phyloP scores from a whole-genome alignment of 805 yeast species.

The Wickerhamiella domercqiae region DNA sequence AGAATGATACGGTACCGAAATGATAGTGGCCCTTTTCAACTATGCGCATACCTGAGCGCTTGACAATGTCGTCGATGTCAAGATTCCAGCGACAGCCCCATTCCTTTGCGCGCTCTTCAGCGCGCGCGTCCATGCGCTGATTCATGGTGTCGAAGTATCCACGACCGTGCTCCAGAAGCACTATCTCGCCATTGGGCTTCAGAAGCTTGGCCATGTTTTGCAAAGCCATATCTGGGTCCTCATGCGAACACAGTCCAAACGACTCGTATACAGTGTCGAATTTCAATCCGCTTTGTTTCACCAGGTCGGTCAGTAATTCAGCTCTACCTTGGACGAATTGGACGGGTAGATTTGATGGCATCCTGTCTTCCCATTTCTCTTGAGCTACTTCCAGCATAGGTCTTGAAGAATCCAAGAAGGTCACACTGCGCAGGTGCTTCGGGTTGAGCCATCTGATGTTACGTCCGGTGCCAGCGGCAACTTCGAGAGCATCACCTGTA shows the following conservation, averaged over 20 bases:
- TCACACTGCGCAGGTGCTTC: conserved; percentile 48
- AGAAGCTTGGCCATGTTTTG: conserved; percentile 55
- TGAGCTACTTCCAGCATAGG: conserved; percentile 75
- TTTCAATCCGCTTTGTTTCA: conserved; percentile 30
- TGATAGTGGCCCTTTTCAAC: conserved; percentile 70
- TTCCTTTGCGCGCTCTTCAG: conserved; percentile 64
- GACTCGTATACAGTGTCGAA: conserved; percentile 91
- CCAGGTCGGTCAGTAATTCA: conserved; percentile 54
- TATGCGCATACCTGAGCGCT: conserved; percentile 68
- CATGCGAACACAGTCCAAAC: conserved; percentile 90
- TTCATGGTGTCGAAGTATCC: conserved; percentile 68
- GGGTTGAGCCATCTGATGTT: conserved; percentile 63
- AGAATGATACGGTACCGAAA: conserved; percentile 65
- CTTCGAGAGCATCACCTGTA: conserved; percentile 83
- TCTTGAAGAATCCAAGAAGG: conserved; percentile 70
- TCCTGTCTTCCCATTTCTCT: conserved; percentile 48
- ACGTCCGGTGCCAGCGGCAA: conserved; percentile 93
- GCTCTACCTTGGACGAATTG: conserved; percentile 87
- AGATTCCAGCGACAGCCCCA: conserved; percentile 99
- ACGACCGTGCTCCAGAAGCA: conserved; percentile 84
- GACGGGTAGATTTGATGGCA: conserved; percentile 47
- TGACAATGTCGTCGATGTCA: conserved; percentile 78
- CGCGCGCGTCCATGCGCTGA: conserved; percentile 62
- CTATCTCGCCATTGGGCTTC: conserved; percentile 80
- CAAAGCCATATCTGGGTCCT: conserved; percentile 76